Base-by-base conservation (phyloP, 768 basidiomycete species). In the Suillus paluster region DNA sequence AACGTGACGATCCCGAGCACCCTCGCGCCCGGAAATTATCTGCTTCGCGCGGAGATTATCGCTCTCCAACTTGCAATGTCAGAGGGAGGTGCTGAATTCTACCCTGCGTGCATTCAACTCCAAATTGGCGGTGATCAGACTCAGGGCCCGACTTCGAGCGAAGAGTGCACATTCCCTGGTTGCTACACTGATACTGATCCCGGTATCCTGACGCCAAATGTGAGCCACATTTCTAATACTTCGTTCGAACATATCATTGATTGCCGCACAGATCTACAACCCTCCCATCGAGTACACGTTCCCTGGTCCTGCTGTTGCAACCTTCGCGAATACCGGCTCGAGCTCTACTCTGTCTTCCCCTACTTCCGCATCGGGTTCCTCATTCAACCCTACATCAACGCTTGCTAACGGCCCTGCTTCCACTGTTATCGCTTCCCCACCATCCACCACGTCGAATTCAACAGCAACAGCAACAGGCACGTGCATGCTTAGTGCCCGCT, bases 31-130 rank as follows among this genome's bases (percentile, higher is more conserved):
- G 92, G 92, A 2, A 80, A 87, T 67, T 94, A 93, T 71, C 78
- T 94, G 52, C 72, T 92, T 67, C 89, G 92, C 7, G 85, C 91
- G 72, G 92, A 94, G 61, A 83, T 94, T 70, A 87, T 94, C 71
- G 85, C 89, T 10, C 84, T 94, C 17, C 92, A 94, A 65, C 79
- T 85, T 39, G 91, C 80, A n/a, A 75, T 73, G 34, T 64, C 71
- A 2, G 7, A 62, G 6, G 86, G 86, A 6, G 89, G 89, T 17
- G 91, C 90, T 2, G 74, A 75, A 62, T 77, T 75, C 57, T 75
- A 75, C 49, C 72, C 69, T 0, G 75, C 58, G 3, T 75, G 75
- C 34, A 63, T 72, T 38, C 74, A 75, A 48, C 65, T 77, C 33
- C 67, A 33, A 41, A 64, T 75, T 5, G 70, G 72, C 11, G 75